These are phyloP conservation scores for Arabis hirsuta DNA, from an alignment of 345 rosid genomes.

Conservation along the genomic window DNA sequence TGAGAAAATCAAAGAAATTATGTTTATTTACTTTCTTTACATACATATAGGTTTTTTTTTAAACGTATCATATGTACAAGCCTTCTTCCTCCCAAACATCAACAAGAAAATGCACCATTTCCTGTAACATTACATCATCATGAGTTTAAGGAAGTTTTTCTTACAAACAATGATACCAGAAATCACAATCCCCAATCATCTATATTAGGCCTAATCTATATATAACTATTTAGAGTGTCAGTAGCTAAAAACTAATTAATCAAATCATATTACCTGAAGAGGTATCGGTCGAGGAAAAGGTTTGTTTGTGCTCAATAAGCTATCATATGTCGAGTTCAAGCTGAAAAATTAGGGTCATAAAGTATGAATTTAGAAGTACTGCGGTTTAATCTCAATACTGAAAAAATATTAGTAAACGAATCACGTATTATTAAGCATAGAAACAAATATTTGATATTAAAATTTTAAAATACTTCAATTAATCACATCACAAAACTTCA, in stretches of 20 bases:
- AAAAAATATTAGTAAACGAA: not conserved
- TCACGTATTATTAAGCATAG: too few species aligned
- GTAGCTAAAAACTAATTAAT: not conserved
- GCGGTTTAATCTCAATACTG: not conserved
- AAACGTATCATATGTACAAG: slow-evolving; percentile 23
- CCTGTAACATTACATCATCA: slow-evolving; percentile 28
- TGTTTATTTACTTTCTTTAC: not conserved
- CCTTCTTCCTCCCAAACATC: slow-evolving; percentile 40
- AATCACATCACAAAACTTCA: not conserved
- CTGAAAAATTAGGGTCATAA: not conserved
- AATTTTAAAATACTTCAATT: not conserved
- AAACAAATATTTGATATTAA: not conserved
- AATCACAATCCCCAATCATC: too few species aligned
- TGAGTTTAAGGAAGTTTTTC: not conserved
- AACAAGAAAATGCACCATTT: slow-evolving; percentile 42
- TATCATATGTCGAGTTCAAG: slow-evolving; percentile 34
- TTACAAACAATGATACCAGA: slow-evolving; percentile 13
- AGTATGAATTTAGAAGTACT: not conserved
- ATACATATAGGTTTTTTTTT: not conserved
- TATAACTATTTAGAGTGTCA: not conserved
- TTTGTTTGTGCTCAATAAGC: slow-evolving; percentile 39
- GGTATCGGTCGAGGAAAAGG: slow-evolving; percentile 35
- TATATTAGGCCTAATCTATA: too few species aligned
- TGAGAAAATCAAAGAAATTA: not conserved
- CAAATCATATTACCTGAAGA: slow-evolving; percentile 35